Base-by-base conservation (phyloP, 164 flowering plant genomes). In the Amborella trichopoda region DNA sequence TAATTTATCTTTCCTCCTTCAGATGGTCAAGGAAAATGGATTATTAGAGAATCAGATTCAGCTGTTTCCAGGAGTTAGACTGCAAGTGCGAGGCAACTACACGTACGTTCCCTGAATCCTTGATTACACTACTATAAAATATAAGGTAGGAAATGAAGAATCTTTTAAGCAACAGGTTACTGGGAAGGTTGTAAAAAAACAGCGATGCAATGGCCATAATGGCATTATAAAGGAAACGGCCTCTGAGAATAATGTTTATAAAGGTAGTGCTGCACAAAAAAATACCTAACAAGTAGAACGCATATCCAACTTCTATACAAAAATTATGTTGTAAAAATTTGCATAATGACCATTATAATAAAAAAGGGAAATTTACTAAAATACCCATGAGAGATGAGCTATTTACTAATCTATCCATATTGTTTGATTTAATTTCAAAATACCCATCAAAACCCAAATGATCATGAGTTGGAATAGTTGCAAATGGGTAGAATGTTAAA, bases 81-180 rank as follows among this genome's bases (percentile, higher is more conserved):
- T 91, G 69, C 82, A 89, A 61, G 81, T 82, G 68, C 69, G 43
- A 34, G 98, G 98, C 40, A 68, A 55, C 33, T 76, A 58, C 48
- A 65, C 59, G 98, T 91, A 71, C 76, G 95, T 68, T 38, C 36
- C 36, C 32, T 19, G 3, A 22, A 40, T 41, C 46, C 8, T 34
- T 48, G 13, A 30, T 18, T 18, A 19, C 24, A 13, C 49, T 19
- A 20, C 23, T 20, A 14, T 44, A 5, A 24, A 17, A 13, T 30
- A 30, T 30, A 30, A 30, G 13, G 34, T 30, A 6, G 9, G 9
- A 30, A 6, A 13, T 30, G 34, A 30, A 6, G 6, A 13, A 13
- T 13, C 34, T 6, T 30, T 30, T 30, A 6, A 6, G 6, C 9
- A 6, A 30, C 6, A 13, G 6, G 6, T 6, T 30, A 6, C 34